Percentiles rank a stretch among this genome's conserved stretches.
These are phyloP conservation scores for Pseudozyma pruni DNA, from an alignment of 1,284 basidiomycete species.

Conservation along the genomic window DNA sequence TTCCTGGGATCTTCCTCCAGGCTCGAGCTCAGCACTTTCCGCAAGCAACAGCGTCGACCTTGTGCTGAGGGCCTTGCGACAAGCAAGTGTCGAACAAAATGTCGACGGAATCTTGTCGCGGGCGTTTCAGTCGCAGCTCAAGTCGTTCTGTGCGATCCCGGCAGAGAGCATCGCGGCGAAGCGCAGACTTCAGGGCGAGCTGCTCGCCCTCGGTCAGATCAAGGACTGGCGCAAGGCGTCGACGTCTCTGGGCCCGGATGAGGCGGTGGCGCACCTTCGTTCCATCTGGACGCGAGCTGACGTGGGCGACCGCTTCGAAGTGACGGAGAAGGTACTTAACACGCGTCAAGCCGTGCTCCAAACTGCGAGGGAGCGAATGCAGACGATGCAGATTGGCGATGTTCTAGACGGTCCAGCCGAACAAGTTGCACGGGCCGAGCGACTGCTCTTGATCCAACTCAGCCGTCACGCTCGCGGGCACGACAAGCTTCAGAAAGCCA, in stretches of 20 bases:
- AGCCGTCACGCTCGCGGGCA: slow-evolving; percentile 80
- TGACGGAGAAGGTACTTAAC: slow-evolving; percentile 81
- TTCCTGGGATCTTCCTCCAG: slow-evolving; percentile 78
- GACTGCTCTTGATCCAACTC: slow-evolving; percentile 77
- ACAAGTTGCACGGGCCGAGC: slow-evolving; percentile 76
- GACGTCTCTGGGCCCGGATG: slow-evolving; percentile 19
- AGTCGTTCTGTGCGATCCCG: slow-evolving; percentile 27
- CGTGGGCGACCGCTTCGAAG: slow-evolving; percentile 71
- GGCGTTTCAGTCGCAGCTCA: slow-evolving; percentile 36
- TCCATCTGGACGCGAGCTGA: slow-evolving; percentile 18
- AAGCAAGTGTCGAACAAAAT: slow-evolving; percentile 69
- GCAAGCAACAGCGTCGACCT: slow-evolving; percentile 75
- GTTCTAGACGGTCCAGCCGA: slow-evolving; percentile 74
- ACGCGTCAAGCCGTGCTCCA: slow-evolving; percentile 85
- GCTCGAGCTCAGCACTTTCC: slow-evolving; percentile 7
- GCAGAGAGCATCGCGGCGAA: slow-evolving; percentile 36
- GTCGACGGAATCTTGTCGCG: slow-evolving; percentile 24
- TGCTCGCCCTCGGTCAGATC: slow-evolving; percentile 51
- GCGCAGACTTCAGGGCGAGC: slow-evolving; percentile 25
- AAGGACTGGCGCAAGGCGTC: slow-evolving; percentile 35
- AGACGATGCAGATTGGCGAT: slow-evolving; percentile 78
- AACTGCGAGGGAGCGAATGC: slow-evolving; percentile 75
- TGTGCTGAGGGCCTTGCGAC: slow-evolving; percentile 75
- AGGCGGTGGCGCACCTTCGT: slow-evolving; percentile 30
- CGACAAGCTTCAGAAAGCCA: slow-evolving; percentile 80